Evolutionary conservation across 176 grass and related monocot genomes (phyloP), one percentile per base, ranked within the genome.

Genomic region (Aechmea fasciata): DNA sequence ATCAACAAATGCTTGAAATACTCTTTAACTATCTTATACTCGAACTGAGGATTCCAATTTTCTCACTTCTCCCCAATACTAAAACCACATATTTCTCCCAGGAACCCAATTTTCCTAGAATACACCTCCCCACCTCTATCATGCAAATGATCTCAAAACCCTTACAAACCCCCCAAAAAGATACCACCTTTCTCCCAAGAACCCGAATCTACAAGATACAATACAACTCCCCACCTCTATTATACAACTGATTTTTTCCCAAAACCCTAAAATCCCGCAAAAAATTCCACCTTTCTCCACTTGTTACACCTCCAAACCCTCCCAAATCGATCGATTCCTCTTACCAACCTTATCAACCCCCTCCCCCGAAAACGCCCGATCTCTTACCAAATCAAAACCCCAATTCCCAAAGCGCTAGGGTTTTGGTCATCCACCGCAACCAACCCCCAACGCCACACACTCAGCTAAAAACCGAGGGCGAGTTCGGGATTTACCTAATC

Each of bases 351-450:
- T 13, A 73, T 50, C 65, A 76, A 69, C 76, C 9, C 63, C 18
- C 1, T 0, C 52, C 15, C 13, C 15, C 33, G 3, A 41, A 41
- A 41, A 41, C 33, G 3, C 52, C 15, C 52, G 4, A 13, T 61
- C 55, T 61, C 55, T 22, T 19, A 22, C 55, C 13, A 61, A 61
- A 61, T 9, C 10, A 15, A 61, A 61, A 61, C 55, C 9, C 17
- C 55, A 61, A 22, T 9, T 15, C 2, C 55, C 9, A 5, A 61
- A 61, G 55, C 57, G 2, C 3, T 64, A 9, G 70, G 20, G 62
- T 71, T 18, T 75, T 50, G 78, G 81, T 88, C 50, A 88, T 84
- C 86, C 82, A 84, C 74, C 71, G 68, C 77, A 83, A 73, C 78
- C 74, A 75, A 67, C 24, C 66, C 61, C 26, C n/a, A 12, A 23